phyloP scores from a whole-genome alignment of 2,329 filamentous ascomycete genomes.

The Epichloe aotearoae region DNA sequence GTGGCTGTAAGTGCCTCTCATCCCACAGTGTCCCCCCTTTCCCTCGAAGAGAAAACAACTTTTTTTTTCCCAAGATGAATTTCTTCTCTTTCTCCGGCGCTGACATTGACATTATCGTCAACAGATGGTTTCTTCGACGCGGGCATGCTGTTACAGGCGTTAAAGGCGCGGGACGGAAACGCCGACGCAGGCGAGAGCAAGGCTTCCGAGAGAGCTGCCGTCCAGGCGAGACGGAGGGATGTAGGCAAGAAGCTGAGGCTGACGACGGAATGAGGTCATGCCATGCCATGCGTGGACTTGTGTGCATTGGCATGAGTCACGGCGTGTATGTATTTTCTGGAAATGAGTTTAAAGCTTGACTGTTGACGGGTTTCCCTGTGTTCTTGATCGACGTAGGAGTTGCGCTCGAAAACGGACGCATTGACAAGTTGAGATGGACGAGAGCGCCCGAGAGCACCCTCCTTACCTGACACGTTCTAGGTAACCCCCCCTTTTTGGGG shows the following conservation, averaged over 20 bases:
- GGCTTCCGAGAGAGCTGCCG: constrained; percentile 45
- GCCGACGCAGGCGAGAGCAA: constrained; percentile 38
- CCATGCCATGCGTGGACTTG: background rate
- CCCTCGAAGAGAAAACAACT: background rate
- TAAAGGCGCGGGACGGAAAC: constrained; percentile 56
- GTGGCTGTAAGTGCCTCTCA: constrained; percentile 62
- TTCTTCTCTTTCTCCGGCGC: constrained; percentile 8
- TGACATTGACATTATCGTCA: constrained; percentile 12
- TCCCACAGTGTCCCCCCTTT: background rate
- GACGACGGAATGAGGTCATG: constrained; percentile 9
- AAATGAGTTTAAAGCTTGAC: background rate
- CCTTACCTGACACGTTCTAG: too few species aligned
- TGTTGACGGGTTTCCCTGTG: too few species aligned
- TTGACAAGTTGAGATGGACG: too few species aligned
- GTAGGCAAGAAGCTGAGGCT: constrained; percentile 59
- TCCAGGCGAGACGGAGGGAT: constrained; percentile 47
- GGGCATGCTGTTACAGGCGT: constrained; percentile 80
- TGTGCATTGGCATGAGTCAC: background rate
- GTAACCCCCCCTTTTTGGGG: too few species aligned
- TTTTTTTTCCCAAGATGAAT: background rate
- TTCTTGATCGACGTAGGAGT: too few species aligned
- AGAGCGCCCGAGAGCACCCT: too few species aligned
- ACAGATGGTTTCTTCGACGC: constrained; percentile 97
- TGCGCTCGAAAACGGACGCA: too few species aligned
- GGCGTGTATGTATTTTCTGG: background rate